Base-by-base conservation (phyloP, 257 asterid genomes). In the Eucommia ulmoides region DNA sequence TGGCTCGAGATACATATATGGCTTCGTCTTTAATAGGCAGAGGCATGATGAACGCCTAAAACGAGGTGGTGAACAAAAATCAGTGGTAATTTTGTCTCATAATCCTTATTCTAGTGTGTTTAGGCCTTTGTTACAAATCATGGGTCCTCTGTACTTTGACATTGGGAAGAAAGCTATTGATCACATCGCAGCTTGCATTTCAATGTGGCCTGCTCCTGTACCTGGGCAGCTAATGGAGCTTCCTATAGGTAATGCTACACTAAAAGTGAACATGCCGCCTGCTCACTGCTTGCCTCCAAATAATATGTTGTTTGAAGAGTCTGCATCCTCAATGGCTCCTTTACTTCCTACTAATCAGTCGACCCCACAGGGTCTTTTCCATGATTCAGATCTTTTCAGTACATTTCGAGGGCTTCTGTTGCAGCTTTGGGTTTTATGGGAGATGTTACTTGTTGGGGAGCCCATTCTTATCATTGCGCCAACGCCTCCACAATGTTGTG, bases 391-490 rank as follows among this genome's bases (percentile, higher is more conserved):
- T 86, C 79, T 91, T 60, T 91, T 91, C 51, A 94, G 99, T 47
- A 72, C 77, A 23, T 91, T 83, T 47, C 78, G 95, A 20, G 91
- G 93, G 51, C 88, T 83, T 33, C 55, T 91, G 68, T 61, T 86
- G 82, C 99, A 91, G 76, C 89, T 91, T 29, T 91, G 99, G 99
- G 81, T 71, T 71, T 73, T 91, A 22, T 91, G 99, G 99, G 99
- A 91, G 58, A 69, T 91, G 59, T 61, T 91, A 59, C 83, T 91
- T 64, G 59, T 83, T 53, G 96, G 99, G 20, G 96, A 91, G 60
- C 99, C 99, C 41, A 69, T 91, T 69, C 82, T 91, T 60, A 66
- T 91, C 54, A 79, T 91, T 54, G 94, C 97, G 20, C 97, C 94
- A 10, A 81, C 99, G 12, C 95, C 99, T 48, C 84, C 99, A 24